Evolutionary conservation across 306 rosid genomes (phyloP).

Genomic region (Elaeagnus macrophylla): DNA sequence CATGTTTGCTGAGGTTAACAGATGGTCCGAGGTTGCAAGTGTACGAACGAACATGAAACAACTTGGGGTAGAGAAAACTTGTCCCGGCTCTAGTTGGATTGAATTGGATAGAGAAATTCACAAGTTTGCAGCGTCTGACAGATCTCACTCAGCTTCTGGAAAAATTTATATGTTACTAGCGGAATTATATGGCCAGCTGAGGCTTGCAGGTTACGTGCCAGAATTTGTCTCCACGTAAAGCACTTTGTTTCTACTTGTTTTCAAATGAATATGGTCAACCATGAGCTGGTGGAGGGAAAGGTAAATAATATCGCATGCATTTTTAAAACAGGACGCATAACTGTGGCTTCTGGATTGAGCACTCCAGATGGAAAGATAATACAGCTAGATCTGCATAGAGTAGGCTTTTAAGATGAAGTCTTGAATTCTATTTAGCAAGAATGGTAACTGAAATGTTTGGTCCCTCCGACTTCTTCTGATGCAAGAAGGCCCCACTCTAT

Average conservation of each 20-base stretch:
- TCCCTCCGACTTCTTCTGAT: no score
- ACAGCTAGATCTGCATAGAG: no score
- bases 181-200: constrained; percentile 50
- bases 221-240: constrained; percentile 19
- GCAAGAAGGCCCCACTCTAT: no score
- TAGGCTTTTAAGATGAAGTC: no score
- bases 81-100: constrained; percentile 76
- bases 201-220: constrained; percentile 33
- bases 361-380: no score
- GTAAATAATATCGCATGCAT: no score
- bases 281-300: no score
- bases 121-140: constrained; percentile 57
- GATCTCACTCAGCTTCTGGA: constrained; percentile 38
- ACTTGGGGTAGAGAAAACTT: constrained; percentile 55
- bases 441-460: no score
- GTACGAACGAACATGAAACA: constrained; percentile 54
- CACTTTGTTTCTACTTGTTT: background rate
- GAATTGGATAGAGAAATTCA: constrained; percentile 45
- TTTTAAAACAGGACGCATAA: no score
- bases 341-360: no score
- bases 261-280: no score
- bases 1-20: constrained; percentile 56
- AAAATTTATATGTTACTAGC: constrained; percentile 34
- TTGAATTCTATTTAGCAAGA: no score
- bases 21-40: constrained; percentile 56